These are phyloP conservation scores for Penicillium diatomitis DNA, from an alignment of 495 filamentous ascomycete genomes.

Conservation along the genomic window DNA sequence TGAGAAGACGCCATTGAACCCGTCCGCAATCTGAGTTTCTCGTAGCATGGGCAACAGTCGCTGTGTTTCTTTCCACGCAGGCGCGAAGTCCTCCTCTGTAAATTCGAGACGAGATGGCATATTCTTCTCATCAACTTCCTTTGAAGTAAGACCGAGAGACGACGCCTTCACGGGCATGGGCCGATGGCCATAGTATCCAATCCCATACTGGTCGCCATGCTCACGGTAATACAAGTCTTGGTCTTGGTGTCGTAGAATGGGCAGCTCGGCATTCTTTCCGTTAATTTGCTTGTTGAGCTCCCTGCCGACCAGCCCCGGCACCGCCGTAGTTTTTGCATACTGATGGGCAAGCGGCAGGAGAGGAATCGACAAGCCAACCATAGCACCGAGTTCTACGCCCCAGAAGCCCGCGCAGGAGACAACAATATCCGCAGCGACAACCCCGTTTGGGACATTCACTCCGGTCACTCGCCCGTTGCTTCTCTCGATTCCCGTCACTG, in stretches of 20 bases:
- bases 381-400: constrained; percentile 43
- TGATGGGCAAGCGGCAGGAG: constrained; percentile 44
- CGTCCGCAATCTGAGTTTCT: constrained; percentile 34
- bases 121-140: constrained; percentile 38
- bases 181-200: constrained; percentile 44
- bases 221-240: constrained; percentile 46
- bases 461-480: constrained; percentile 29
- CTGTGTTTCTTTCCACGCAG: constrained; percentile 38
- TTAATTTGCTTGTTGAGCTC: constrained; percentile 25
- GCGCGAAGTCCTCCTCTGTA: constrained; percentile 38
- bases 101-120: constrained; percentile 45
- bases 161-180: constrained; percentile 41
- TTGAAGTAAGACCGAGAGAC: constrained; percentile 30
- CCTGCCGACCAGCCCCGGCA: constrained; percentile 23
- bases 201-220: constrained; percentile 43
- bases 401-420: constrained; percentile 47
- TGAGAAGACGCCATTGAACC: constrained; percentile 45
- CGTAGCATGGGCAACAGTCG: constrained; percentile 35
- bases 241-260: constrained; percentile 43
- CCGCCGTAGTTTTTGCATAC: constrained; percentile 39
- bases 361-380: constrained; percentile 40
- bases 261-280: constrained; percentile 30
- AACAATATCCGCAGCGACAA: constrained; percentile 38
- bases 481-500: constrained; percentile 36
- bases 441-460: constrained; percentile 30